A percentile compares a stretch with the other conserved stretches of the same genome.
phyloP scores from a whole-genome alignment of 371 early-diverging fungal species.

The Thermomucor indicae-seudaticae region DNA sequence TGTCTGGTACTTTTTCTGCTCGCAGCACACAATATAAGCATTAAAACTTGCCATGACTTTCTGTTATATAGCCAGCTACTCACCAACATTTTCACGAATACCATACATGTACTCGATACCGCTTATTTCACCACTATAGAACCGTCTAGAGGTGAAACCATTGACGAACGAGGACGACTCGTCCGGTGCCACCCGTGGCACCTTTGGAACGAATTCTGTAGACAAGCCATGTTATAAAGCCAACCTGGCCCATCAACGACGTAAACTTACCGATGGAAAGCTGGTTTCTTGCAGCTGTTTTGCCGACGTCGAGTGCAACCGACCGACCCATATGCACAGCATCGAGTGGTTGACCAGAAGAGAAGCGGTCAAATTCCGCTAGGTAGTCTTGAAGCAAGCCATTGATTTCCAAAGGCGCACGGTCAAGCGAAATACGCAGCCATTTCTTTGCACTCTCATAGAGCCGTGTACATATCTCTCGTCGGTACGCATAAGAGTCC shows the following conservation, averaged over 20 bases:
- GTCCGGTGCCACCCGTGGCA: slow-evolving; percentile 45
- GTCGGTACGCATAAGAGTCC: slow-evolving; percentile 74
- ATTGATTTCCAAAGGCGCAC: slow-evolving; percentile 57
- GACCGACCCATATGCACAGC: slow-evolving; percentile 68
- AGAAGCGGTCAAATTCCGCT: slow-evolving; percentile 50
- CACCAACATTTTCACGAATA: slow-evolving; percentile 9
- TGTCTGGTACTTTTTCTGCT: slow-evolving; percentile 12
- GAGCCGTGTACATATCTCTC: slow-evolving; percentile 60
- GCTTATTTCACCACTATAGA: slow-evolving; percentile 57
- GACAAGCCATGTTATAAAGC: not conserved
- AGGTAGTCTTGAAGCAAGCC: slow-evolving; percentile 66
- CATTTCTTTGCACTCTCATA: slow-evolving; percentile 66
- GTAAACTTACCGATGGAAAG: slow-evolving; percentile 30
- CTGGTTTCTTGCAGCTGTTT: slow-evolving; percentile 44
- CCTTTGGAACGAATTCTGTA: slow-evolving; percentile 37
- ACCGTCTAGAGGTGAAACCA: slow-evolving; percentile 53
- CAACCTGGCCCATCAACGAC: not conserved
- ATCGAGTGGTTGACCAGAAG: slow-evolving; percentile 41
- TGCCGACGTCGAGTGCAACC: slow-evolving; percentile 71
- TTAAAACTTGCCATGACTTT: not conserved
- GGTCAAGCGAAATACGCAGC: slow-evolving; percentile 53
- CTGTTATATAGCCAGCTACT: not conserved
- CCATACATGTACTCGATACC: slow-evolving; percentile 41
- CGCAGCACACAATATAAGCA: not conserved
- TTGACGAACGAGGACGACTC: slow-evolving; percentile 57